Percentiles rank a stretch among this genome's conserved stretches.
phyloP scores from a whole-genome alignment of 2,329 filamentous ascomycete genomes.

The Trichoderma endophyticum region DNA sequence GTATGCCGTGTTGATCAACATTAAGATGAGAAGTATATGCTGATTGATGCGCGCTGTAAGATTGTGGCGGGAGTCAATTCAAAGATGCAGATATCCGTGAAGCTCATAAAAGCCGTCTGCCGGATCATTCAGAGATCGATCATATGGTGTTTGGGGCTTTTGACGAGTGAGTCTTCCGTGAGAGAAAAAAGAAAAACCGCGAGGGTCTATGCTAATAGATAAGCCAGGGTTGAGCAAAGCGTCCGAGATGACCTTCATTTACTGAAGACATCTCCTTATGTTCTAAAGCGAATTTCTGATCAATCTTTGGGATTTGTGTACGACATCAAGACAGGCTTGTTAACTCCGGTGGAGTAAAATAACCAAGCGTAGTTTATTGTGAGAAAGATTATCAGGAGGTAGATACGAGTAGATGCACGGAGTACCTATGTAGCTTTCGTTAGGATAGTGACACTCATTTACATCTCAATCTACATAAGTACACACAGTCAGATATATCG shows the following conservation, averaged over 20 bases:
- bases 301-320: not conserved
- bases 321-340: not conserved
- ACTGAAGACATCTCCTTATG: not conserved
- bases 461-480: no score
- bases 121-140: not conserved
- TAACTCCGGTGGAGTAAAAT: not conserved
- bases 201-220: not conserved
- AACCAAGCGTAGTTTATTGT: not conserved
- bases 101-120: not conserved
- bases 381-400: not conserved
- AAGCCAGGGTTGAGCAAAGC: not conserved
- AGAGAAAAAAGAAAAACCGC: not conserved
- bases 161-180: not conserved
- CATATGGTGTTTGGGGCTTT: not conserved
- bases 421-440: not conserved
- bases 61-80: not conserved
- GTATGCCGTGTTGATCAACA: not conserved
- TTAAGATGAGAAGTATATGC: not conserved
- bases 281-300: not conserved
- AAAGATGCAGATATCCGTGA: not conserved
- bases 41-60: not conserved
- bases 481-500: no score
- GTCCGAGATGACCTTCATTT: not conserved
- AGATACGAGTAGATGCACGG: not conserved
- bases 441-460: no score